Conservation (phyloP, 805 yeast genomes). For the Candida pseudofarinosa region DNA sequence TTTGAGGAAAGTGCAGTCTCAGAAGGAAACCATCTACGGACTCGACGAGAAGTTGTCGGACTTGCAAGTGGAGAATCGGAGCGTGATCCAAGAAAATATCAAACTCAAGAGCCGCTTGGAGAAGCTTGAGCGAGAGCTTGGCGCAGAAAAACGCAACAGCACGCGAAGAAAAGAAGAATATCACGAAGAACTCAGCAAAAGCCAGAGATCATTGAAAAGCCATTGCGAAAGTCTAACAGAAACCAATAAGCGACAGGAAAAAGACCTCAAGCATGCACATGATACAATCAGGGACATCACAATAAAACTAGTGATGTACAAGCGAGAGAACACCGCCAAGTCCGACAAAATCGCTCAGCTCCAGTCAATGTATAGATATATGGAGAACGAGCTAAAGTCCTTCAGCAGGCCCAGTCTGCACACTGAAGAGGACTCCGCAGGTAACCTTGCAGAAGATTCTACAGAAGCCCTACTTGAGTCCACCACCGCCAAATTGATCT, state of each 20-base stretch:
- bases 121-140: not conserved
- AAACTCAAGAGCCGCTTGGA: constrained; percentile 1
- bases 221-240: not conserved
- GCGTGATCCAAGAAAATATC: constrained; percentile 1
- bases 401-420: not conserved
- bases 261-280: not conserved
- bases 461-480: constrained; percentile 5
- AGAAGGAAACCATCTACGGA: constrained; percentile 1
- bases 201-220: not conserved
- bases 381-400: not conserved
- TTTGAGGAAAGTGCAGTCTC: constrained; percentile 3
- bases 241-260: not conserved
- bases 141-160: not conserved
- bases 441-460: not conserved
- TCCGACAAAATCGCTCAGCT: not conserved
- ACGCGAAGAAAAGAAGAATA: not conserved
- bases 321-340: not conserved
- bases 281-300: constrained; percentile 1
- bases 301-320: constrained; percentile 1
- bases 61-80: constrained; percentile 6
- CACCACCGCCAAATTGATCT: constrained; percentile 5
- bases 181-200: not conserved
- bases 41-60: constrained; percentile 2
- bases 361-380: not conserved
- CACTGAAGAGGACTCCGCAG: not conserved